phyloP scores from a whole-genome alignment of 1,284 basidiomycete genomes.

The Flammula alnicola region DNA sequence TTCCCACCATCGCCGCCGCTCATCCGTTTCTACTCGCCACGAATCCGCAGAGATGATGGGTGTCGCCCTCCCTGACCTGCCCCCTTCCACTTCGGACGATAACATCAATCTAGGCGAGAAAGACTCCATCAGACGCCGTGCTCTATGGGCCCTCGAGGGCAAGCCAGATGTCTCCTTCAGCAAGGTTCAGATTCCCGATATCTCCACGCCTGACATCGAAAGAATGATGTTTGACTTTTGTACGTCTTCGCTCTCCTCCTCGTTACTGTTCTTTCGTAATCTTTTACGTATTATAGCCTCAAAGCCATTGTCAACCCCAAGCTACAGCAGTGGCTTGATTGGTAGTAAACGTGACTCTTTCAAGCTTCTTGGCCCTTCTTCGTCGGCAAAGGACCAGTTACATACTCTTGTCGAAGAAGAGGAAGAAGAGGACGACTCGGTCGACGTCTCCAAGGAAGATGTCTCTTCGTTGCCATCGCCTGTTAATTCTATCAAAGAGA shows the following conservation, averaged over 20 bases:
- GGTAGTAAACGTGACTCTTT: slow-evolving; percentile 78
- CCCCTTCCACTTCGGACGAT: slow-evolving; percentile 58
- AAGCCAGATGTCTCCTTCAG: slow-evolving; percentile 67
- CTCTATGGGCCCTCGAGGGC: slow-evolving; percentile 80
- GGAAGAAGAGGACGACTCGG: slow-evolving; percentile 69
- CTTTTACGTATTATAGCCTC: slow-evolving; percentile 35
- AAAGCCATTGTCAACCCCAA: slow-evolving; percentile 57
- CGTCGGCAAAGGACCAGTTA: slow-evolving; percentile 72
- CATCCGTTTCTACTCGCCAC: slow-evolving; percentile 82
- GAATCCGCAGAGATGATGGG: slow-evolving; percentile 88
- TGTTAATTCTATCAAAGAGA: slow-evolving; percentile 26
- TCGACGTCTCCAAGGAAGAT: slow-evolving; percentile 21
- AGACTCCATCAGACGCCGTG: slow-evolving; percentile 77
- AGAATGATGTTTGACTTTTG: slow-evolving; percentile 65
- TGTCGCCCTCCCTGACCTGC: slow-evolving; percentile 65
- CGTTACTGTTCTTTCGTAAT: slow-evolving; percentile 16
- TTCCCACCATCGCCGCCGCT: slow-evolving; percentile 79
- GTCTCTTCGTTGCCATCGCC: slow-evolving; percentile 23
- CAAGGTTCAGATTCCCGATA: slow-evolving; percentile 81
- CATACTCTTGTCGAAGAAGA: slow-evolving; percentile 81
- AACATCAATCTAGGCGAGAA: slow-evolving; percentile 72
- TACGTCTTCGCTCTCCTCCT: slow-evolving; percentile 41
- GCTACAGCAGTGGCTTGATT: slow-evolving; percentile 48
- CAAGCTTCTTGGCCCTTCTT: slow-evolving; percentile 63
- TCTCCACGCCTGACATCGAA: slow-evolving; percentile 58